A percentile compares a stretch with the other conserved stretches of the same genome.
Evolutionary conservation across 371 early-diverging fungal species (phyloP).

Genomic region (Mucor racemosus): DNA sequence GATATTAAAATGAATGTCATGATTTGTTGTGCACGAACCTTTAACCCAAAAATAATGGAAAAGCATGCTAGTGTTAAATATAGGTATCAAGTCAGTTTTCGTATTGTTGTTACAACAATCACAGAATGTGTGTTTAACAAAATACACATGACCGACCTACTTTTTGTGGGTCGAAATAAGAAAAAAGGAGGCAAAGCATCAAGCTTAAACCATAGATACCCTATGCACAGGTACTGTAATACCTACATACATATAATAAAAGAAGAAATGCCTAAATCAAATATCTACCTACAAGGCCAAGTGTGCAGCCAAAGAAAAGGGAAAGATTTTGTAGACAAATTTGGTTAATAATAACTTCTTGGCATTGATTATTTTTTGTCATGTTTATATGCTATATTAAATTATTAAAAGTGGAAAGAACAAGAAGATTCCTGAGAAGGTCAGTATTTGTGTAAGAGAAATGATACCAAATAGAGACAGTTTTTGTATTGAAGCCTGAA

Average conservation of each 20-base stretch:
- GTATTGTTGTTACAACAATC: neutral
- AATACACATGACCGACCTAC: neutral
- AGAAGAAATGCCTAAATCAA: too few relatives aligned
- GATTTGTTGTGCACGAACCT: neutral
- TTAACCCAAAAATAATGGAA: neutral
- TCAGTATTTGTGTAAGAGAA: slow-evolving; percentile 12
- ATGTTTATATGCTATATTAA: neutral
- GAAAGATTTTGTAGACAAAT: neutral
- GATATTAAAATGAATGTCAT: neutral
- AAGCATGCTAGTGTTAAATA: neutral
- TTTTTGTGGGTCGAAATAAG: neutral
- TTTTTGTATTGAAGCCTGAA: neutral
- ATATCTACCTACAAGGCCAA: too few relatives aligned
- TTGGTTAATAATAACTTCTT: neutral
- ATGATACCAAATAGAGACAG: neutral
- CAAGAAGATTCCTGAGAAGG: slow-evolving; percentile 10
- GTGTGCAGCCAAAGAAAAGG: neutral
- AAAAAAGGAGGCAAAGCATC: slow-evolving; percentile 1
- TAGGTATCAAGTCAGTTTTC: neutral
- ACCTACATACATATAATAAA: neutral
- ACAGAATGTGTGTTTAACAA: too few relatives aligned
- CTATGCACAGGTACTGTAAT: neutral
- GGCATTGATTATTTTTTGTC: slow-evolving; percentile 1
- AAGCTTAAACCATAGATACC: too few relatives aligned
- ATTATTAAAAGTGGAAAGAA: neutral